Conservation (phyloP, 306 rosid species). For the Casuarina equisetifolia region DNA sequence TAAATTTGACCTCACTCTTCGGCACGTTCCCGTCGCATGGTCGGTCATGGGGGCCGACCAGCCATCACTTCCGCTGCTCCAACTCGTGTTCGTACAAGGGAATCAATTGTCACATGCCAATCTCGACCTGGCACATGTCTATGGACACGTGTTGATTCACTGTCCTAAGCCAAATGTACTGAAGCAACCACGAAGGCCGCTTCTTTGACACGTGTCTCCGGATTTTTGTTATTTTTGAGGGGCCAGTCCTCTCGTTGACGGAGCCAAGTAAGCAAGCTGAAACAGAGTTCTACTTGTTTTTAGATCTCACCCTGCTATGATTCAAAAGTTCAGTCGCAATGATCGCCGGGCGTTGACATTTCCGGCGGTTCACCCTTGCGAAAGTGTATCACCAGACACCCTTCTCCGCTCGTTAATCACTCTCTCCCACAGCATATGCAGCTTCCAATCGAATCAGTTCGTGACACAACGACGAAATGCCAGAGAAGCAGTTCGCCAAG, state of each 20-base stretch:
- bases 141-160: not conserved
- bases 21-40: conserved; percentile 43
- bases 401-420: conserved; percentile 46
- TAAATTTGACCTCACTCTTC: not conserved
- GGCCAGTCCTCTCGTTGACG: too few species aligned
- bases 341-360: conserved; percentile 67
- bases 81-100: too few species aligned
- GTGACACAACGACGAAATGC: conserved; percentile 56
- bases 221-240: not conserved
- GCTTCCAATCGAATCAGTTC: conserved; percentile 35
- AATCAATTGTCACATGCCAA: not conserved
- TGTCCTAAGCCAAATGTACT: too few species aligned
- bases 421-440: conserved; percentile 39
- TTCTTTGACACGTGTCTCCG: conserved; percentile 37
- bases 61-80: conserved; percentile 5
- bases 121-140: conserved; percentile 39
- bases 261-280: not conserved
- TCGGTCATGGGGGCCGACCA: conserved; percentile 44
- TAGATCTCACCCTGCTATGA: conserved; percentile 31
- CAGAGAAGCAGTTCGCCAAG: conserved; percentile 37
- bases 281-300: conserved; percentile 4
- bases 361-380: conserved; percentile 78
- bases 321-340: conserved; percentile 3
- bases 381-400: conserved; percentile 36
- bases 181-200: too few species aligned